Conservation (phyloP, 2,329 filamentous ascomycete species). For the Cladophialophora immunda region DNA sequence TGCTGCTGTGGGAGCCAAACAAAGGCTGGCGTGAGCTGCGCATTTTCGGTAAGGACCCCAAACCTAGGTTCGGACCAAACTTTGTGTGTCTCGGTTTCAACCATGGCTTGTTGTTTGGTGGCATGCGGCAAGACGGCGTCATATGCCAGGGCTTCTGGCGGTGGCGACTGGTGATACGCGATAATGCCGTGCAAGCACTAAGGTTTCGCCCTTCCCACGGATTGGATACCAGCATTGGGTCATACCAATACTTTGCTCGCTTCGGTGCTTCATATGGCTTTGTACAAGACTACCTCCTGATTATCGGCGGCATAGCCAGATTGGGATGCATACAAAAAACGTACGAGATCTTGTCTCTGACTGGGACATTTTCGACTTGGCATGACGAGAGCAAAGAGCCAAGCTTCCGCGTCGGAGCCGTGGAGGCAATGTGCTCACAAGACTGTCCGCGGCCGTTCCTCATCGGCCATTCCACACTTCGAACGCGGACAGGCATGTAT, state of each 20-base stretch:
- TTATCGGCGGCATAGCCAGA: slow-evolving; percentile 62
- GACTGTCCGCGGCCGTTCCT: slow-evolving; percentile 69
- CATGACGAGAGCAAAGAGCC: slow-evolving; percentile 35
- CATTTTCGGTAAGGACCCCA: slow-evolving; percentile 48
- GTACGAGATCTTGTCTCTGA: slow-evolving; percentile 62
- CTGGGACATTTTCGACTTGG: slow-evolving; percentile 37
- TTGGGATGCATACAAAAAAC: slow-evolving; percentile 49
- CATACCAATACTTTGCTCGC: slow-evolving; percentile 48
- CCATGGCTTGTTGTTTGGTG: slow-evolving; percentile 74
- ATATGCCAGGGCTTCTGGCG: slow-evolving; percentile 70
- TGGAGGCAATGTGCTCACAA: slow-evolving; percentile 42
- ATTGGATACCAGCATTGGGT: slow-evolving; percentile 39
- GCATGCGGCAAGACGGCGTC: slow-evolving; percentile 71
- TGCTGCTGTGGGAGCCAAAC: slow-evolving; percentile 62
- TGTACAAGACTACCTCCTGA: slow-evolving; percentile 56
- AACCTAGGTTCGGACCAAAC: slow-evolving; percentile 65
- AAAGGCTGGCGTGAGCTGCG: slow-evolving; percentile 61
- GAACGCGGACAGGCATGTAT: slow-evolving; percentile 59
- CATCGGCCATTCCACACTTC: slow-evolving; percentile 69
- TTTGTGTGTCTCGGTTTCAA: slow-evolving; percentile 54
- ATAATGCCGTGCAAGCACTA: slow-evolving; percentile 46
- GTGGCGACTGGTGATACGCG: slow-evolving; percentile 65
- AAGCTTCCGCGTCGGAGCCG: slow-evolving; percentile 40
- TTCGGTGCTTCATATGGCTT: slow-evolving; percentile 63
- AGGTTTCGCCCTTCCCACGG: slow-evolving; percentile 36